Base-by-base conservation (phyloP, 2,329 filamentous ascomycete genomes). In the Macrophomina pseudophaseolina region DNA sequence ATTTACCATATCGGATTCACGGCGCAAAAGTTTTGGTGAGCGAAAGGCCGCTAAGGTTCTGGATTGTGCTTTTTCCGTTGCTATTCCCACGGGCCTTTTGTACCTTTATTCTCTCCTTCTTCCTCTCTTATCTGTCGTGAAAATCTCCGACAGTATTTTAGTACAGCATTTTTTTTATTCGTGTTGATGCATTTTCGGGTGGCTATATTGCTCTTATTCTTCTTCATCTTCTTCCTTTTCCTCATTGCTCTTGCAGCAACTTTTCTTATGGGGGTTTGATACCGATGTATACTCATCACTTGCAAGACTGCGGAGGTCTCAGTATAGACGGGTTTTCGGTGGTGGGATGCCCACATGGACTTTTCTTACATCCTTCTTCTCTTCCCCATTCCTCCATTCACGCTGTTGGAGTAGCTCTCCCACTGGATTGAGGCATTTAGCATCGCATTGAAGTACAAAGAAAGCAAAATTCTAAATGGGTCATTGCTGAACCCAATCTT, bases 21-120 rank as follows among this genome's bases (percentile, higher is more conserved):
- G 58, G 58, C 58, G 58, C 40, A 62, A 62, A 62, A 62, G 58
- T 49, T 49, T 28, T 35, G 16, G 58, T 48, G 40, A 48, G 58
- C 58, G 32, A 49, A 38, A 40, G 28, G 14, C n/a, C 44, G 3
- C n/a, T 33, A n/a, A 28, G 54, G 56, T 33, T 32, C 9, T 23
- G 4, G 40, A 16, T 16, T 32, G 42, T 33, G 56, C 56, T 46
- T 11, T 48, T 46, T 58, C 30, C 42, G n/a, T 48, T 60, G 23
- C 18, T 30, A 60, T 59, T 46, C 28, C 40, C 28, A 46, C 12
- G 3, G 54, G 14, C n/a, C 28, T 16, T 48, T 60, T 49, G 58
- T 62, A 62, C 58, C 18, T 49, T 28, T 62, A 48, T 62, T 38
- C 30, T 35, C 32, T 62, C 23, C 23, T 23, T 23, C 23, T 23